These are phyloP conservation scores for Candida cerambycidarum DNA, from an alignment of 805 yeast species.

Conservation along the genomic window DNA sequence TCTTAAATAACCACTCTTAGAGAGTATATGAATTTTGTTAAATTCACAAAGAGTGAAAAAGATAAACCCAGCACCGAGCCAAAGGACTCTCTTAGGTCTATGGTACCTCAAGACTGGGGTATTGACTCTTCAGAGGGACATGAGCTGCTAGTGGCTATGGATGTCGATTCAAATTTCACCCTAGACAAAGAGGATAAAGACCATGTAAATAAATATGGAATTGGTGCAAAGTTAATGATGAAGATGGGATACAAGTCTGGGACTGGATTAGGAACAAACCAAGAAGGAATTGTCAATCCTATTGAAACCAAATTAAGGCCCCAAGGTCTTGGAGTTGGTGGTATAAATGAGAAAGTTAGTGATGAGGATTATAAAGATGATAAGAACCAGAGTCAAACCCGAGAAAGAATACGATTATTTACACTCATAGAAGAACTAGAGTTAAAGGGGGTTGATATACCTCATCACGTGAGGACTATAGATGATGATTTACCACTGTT, in stretches of 20 bases:
- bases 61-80: background rate
- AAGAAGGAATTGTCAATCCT: slow-evolving; percentile 78
- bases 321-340: slow-evolving; percentile 76
- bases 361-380: slow-evolving; percentile 20
- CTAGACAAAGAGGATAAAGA: slow-evolving; percentile 2
- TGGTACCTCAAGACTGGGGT: too few relatives aligned
- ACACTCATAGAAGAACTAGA: slow-evolving; percentile 38
- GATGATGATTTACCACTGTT: slow-evolving; percentile 12
- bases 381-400: background rate
- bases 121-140: too few relatives aligned
- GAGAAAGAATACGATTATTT: slow-evolving; percentile 21
- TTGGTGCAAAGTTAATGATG: slow-evolving; percentile 75
- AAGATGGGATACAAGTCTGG: slow-evolving; percentile 90
- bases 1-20: too few relatives aligned
- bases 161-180: background rate
- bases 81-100: background rate
- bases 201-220: slow-evolving; percentile 54
- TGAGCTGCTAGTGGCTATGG: too few relatives aligned
- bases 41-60: slow-evolving; percentile 4
- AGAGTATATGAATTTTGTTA: slow-evolving; percentile 7
- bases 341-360: slow-evolving; percentile 37
- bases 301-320: slow-evolving; percentile 69
- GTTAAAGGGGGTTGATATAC: slow-evolving; percentile 32
- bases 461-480: slow-evolving; percentile 31
- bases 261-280: slow-evolving; percentile 73